Base-by-base conservation (phyloP, 1,284 basidiomycete species). In the Fomitiporia mediterranea region DNA sequence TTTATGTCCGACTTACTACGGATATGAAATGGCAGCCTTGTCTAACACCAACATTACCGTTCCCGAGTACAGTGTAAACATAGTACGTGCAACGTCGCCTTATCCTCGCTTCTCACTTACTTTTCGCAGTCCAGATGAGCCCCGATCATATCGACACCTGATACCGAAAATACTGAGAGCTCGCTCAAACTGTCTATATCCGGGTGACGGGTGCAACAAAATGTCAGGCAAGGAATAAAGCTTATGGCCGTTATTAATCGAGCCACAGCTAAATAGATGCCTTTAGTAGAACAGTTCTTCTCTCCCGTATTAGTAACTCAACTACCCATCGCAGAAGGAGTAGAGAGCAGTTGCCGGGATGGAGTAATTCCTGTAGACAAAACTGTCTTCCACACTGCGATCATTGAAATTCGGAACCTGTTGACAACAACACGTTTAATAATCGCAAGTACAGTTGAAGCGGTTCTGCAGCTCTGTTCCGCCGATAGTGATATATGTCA, bases 221-320 rank as follows among this genome's bases (percentile, higher is more conserved):
- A 42, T 53, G 51, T 53, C 30, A 48, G 53, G 27, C 53, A 48
- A 34, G 44, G 53, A 54, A 54, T 54, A 47, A 46, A 46, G 52
- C 52, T 19, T n/a, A 13, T 19, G 19, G 51, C 5, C 27, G 30
- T 28, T 23, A 30, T 43, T n/a, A 35, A 44, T 34, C 39, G 13
- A 15, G 19, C 27, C 42, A 21, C 44, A 27, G 46, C 53, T 48
- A 48, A 54, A 47, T 47, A 54, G 34, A 54, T 47, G 53, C 32
- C 53, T 48, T 6, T 19, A 21, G 19, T n/a, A 40, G 5, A 21
- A 35, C 5, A 8, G 1, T 35, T 37, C 9, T 38, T 54, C 6
- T 54, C 47, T 46, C 54, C 46, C 54, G 38, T 23, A 51, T 55
- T 55, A 56, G 27, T 56, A 56, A 50, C 47, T 42, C 47, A 23